These are phyloP conservation scores for Bruguiera gymnorhiza DNA, from an alignment of 345 rosid species.

Conservation along the genomic window DNA sequence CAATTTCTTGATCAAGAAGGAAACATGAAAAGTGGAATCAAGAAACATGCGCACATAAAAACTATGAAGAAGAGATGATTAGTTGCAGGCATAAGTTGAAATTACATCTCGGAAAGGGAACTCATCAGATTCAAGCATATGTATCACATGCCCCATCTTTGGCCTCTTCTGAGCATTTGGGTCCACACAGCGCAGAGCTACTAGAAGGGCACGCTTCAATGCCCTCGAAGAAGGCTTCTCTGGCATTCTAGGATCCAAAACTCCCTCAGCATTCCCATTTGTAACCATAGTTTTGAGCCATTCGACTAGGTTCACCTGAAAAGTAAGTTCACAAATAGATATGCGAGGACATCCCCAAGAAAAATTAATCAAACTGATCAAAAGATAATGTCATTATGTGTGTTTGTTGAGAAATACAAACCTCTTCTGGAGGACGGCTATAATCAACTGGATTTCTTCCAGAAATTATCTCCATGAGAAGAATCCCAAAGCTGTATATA, in stretches of 20 bases:
- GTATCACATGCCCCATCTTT: constrained; percentile 79
- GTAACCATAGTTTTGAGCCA: constrained; percentile 88
- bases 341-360: not conserved
- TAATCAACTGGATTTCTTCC: constrained; percentile 95
- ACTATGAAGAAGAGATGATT: not conserved
- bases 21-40: not conserved
- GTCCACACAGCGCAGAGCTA: constrained; percentile 86
- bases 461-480: constrained; percentile 80
- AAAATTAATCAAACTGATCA: not conserved
- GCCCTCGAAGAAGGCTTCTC: constrained; percentile 75
- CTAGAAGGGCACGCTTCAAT: constrained; percentile 73
- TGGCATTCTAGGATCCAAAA: constrained; percentile 75
- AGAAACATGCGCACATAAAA: not conserved
- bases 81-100: not conserved
- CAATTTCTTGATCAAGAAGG: not conserved
- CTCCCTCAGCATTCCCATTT: constrained; percentile 70
- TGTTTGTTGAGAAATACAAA: constrained; percentile 14
- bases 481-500: constrained; percentile 78
- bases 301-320: constrained; percentile 83
- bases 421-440: constrained; percentile 85
- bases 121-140: constrained; percentile 94
- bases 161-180: constrained; percentile 74
- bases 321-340: not conserved
- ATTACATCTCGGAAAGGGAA: constrained; percentile 59
- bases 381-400: constrained; percentile 1